Percentiles rank a stretch among this genome's conserved stretches.
phyloP scores from a whole-genome alignment of 2,329 filamentous ascomycete species.

The Nemania serpens region DNA sequence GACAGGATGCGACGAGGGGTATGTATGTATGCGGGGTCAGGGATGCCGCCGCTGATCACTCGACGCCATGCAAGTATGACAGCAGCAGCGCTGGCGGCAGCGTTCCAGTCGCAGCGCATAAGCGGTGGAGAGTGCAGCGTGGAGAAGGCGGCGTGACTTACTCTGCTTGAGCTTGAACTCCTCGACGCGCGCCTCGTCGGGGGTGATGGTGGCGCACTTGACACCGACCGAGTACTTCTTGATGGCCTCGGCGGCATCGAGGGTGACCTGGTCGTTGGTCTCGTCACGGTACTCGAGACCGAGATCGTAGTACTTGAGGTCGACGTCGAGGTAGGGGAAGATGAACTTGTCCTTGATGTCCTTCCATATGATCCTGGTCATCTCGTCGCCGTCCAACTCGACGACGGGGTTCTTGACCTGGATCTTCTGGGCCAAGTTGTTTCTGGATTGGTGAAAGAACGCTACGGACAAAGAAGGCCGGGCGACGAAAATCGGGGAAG shows the following conservation, averaged over 20 bases:
- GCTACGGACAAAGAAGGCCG: constrained; percentile 40
- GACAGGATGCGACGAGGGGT: constrained; percentile 14
- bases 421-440: constrained; percentile 80
- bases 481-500: constrained; percentile 27
- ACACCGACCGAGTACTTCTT: constrained; percentile 99
- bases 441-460: constrained; percentile 43
- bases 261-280: constrained; percentile 94
- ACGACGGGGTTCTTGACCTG: constrained; percentile 99
- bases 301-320: constrained; percentile 97
- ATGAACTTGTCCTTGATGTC: constrained; percentile 99
- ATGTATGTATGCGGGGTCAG: constrained; percentile 9
- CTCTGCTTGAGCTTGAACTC: constrained; percentile 99
- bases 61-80: constrained; percentile 32
- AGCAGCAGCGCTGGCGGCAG: constrained; percentile 18
- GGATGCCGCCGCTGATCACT: constrained; percentile 2
- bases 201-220: constrained; percentile 99
- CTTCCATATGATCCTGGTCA: constrained; percentile 99
- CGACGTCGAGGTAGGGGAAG: constrained; percentile 91
- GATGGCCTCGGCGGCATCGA: constrained; percentile 95
- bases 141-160: constrained; percentile 49
- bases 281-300: constrained; percentile 89
- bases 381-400: constrained; percentile 93
- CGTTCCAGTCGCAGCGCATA: too few relatives aligned
- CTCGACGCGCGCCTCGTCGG: constrained; percentile 93
- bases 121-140: constrained; percentile 25